A percentile compares a stretch with the other conserved stretches of the same genome.
These are phyloP conservation scores for Aspergillus pseudonomiae DNA, from an alignment of 2,329 filamentous ascomycete species.

Conservation along the genomic window DNA sequence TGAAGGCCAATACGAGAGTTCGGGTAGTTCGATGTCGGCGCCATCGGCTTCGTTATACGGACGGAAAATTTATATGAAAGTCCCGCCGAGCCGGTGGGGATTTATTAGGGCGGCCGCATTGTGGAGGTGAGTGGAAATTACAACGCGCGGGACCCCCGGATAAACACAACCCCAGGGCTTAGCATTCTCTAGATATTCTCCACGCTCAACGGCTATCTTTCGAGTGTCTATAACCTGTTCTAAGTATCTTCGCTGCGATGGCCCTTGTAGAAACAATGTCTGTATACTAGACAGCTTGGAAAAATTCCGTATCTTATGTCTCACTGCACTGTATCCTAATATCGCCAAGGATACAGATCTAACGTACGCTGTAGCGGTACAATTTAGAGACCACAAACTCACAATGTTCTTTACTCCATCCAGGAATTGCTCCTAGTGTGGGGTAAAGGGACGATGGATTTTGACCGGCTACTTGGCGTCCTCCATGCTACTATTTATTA, in stretches of 20 bases:
- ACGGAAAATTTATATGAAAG: slow-evolving; percentile 2
- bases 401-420: neutral
- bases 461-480: neutral
- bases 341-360: neutral
- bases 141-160: neutral
- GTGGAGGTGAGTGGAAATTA: neutral
- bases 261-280: neutral
- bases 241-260: neutral
- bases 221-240: neutral
- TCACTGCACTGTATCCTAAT: neutral
- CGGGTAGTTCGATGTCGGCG: neutral
- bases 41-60: neutral
- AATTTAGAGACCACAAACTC: neutral
- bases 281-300: neutral
- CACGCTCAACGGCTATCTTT: neutral
- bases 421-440: neutral
- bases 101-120: neutral
- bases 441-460: neutral
- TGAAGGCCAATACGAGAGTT: neutral
- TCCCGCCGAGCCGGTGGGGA: neutral
- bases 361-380: neutral
- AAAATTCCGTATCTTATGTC: neutral
- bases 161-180: neutral
- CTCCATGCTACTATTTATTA: neutral
- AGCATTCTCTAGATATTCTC: neutral